Percentiles rank a stretch among this genome's conserved stretches.
phyloP scores from a whole-genome alignment of 768 basidiomycete genomes.

The Boletus pseudo-olivaceus region DNA sequence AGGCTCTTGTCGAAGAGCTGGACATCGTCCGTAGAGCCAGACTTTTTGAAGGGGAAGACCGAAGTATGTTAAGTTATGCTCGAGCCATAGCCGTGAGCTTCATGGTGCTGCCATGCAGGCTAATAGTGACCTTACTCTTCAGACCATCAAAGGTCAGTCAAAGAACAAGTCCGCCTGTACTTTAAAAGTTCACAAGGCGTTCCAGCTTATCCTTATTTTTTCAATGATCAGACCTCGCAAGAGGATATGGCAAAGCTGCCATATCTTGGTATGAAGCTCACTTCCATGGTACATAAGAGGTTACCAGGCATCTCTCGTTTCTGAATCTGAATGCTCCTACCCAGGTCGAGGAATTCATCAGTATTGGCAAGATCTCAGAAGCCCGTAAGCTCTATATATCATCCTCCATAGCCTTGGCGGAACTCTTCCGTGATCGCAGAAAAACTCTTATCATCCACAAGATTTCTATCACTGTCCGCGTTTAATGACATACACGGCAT shows the following conservation, averaged over 20 bases:
- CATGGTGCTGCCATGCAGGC: neutral
- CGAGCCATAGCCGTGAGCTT: conserved; percentile 64
- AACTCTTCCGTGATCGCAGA: conserved; percentile 33
- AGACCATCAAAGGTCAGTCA: conserved; percentile 48
- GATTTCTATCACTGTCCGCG: conserved; percentile 52
- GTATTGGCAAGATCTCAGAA: conserved; percentile 55
- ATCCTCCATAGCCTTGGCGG: conserved; percentile 7
- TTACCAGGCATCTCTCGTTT: neutral
- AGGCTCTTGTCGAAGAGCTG: conserved; percentile 56
- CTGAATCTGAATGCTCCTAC: neutral
- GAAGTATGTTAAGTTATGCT: conserved; percentile 69
- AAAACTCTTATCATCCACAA: conserved; percentile 43
- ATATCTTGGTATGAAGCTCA: conserved; percentile 49
- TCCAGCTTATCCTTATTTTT: conserved; percentile 46
- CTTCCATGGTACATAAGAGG: conserved; percentile 40
- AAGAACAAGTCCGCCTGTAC: neutral
- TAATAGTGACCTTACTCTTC: neutral
- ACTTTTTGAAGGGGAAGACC: conserved; percentile 61
- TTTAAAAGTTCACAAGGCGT: neutral
- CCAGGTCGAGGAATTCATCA: conserved; percentile 63
- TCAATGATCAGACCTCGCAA: conserved; percentile 37
- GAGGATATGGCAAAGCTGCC: conserved; percentile 43
- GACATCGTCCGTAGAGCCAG: conserved; percentile 55
- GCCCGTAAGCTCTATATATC: conserved; percentile 35
- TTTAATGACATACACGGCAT: conserved; percentile 72